phyloP scores from a whole-genome alignment of 2,329 filamentous ascomycete species.

The Rhinocladiella mackenziei region DNA sequence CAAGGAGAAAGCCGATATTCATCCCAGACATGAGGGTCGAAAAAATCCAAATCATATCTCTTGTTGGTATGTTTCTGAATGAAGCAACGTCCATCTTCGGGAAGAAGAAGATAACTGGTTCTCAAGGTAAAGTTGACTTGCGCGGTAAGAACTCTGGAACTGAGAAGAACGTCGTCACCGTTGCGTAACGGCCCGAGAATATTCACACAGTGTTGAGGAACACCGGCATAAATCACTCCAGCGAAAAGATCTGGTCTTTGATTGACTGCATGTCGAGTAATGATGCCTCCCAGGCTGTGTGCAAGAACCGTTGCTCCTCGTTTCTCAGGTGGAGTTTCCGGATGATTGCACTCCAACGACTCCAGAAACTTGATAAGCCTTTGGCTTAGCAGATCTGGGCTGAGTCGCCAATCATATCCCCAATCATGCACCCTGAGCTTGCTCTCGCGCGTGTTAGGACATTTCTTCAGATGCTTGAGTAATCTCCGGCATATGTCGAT shows the following conservation, averaged over 20 bases:
- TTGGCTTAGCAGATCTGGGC: constrained; percentile 69
- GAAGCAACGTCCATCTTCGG: constrained; percentile 83
- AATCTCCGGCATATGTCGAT: constrained; percentile 83
- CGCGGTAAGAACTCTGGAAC: constrained; percentile 82
- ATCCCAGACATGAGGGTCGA: constrained; percentile 73
- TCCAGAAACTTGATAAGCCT: constrained; percentile 71
- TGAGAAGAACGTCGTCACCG: constrained; percentile 86
- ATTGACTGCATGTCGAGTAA: constrained; percentile 85
- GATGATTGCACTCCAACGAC: constrained; percentile 68
- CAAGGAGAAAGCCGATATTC: constrained; percentile 75
- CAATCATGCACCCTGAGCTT: constrained; percentile 80
- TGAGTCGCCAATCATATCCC: constrained; percentile 91
- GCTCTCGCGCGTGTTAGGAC: constrained; percentile 67
- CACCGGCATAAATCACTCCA: constrained; percentile 79
- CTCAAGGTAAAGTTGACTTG: constrained; percentile 91
- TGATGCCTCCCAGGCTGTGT: constrained; percentile 79
- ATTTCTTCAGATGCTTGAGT: constrained; percentile 70
- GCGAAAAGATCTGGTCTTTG: constrained; percentile 77
- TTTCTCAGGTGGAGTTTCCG: constrained; percentile 48
- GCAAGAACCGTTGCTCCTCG: constrained; percentile 76
- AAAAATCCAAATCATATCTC: constrained; percentile 79
- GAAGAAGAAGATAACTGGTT: constrained; percentile 78
- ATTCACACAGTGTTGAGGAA: constrained; percentile 82
- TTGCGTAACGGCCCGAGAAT: constrained; percentile 85
- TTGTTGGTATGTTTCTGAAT: constrained; percentile 77